phyloP scores from a whole-genome alignment of 1,284 basidiomycete species.

The Ustilago loliicola region DNA sequence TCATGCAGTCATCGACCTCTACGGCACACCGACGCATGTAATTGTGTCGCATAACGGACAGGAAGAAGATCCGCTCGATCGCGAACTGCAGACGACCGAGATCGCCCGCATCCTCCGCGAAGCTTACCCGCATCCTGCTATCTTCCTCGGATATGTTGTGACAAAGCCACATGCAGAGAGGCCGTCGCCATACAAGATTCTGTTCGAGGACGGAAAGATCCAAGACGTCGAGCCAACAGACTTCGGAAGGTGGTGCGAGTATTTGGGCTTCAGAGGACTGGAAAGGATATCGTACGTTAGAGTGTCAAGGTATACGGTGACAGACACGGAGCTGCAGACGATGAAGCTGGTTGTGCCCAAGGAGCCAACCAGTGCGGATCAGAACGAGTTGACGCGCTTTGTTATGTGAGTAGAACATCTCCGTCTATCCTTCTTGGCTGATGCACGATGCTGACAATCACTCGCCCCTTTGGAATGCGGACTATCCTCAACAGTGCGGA shows the following conservation, averaged over 20 bases:
- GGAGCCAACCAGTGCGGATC: constrained; percentile 53
- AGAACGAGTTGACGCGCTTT: constrained; percentile 43
- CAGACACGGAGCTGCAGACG: constrained; percentile 67
- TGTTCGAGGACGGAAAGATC: constrained; percentile 72
- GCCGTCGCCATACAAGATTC: constrained; percentile 86
- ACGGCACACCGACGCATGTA: constrained; percentile 83
- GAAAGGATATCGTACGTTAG: constrained; percentile 64
- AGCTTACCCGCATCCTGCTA: constrained; percentile 81
- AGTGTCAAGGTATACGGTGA: constrained; percentile 65
- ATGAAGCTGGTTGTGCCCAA: constrained; percentile 63
- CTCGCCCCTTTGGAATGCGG: not conserved
- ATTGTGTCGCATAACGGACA: constrained; percentile 93
- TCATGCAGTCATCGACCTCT: constrained; percentile 86
- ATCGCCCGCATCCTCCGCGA: constrained; percentile 83
- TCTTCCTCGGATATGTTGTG: constrained; percentile 82
- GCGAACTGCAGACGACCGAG: constrained; percentile 86
- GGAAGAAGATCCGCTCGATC: constrained; percentile 87
- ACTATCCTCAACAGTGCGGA: constrained; percentile 23
- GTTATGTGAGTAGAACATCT: constrained; percentile 41
- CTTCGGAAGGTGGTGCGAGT: constrained; percentile 66
- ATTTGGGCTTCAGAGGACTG: constrained; percentile 64
- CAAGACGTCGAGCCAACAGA: constrained; percentile 72
- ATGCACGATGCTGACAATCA: not conserved
- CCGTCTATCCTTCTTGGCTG: not conserved
- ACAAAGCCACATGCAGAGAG: constrained; percentile 80